These are phyloP conservation scores for Candida dajiaensis DNA, from an alignment of 805 yeast species.

Conservation along the genomic window DNA sequence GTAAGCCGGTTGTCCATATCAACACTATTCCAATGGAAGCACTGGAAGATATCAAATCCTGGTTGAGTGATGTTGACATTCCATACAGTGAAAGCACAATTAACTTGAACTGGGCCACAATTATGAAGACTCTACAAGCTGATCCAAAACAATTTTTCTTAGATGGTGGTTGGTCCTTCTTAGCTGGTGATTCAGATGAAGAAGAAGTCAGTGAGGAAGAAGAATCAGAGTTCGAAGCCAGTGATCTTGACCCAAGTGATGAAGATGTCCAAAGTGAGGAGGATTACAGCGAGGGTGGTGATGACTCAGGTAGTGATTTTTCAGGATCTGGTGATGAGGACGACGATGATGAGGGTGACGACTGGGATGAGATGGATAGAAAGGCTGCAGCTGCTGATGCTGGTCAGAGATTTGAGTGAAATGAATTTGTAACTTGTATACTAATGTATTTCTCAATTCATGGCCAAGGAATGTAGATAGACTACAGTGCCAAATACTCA, in stretches of 20 bases:
- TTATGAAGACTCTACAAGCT: slow-evolving; percentile 87
- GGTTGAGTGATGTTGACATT: slow-evolving; percentile 97
- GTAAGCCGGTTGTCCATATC: slow-evolving; percentile 81
- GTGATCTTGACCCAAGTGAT: slow-evolving; percentile 38
- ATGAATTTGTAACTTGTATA: background rate
- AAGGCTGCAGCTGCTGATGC: slow-evolving; percentile 28
- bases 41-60: slow-evolving; percentile 86
- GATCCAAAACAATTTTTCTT: slow-evolving; percentile 93
- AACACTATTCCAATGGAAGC: slow-evolving; percentile 93
- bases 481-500: background rate
- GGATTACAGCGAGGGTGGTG: slow-evolving; percentile 30
- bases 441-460: background rate
- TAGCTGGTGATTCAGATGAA: slow-evolving; percentile 81
- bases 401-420: slow-evolving; percentile 14
- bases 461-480: background rate
- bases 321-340: slow-evolving; percentile 25
- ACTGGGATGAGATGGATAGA: slow-evolving; percentile 25
- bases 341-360: slow-evolving; percentile 37
- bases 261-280: slow-evolving; percentile 35
- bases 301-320: slow-evolving; percentile 25
- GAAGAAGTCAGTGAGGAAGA: slow-evolving; percentile 47
- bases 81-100: slow-evolving; percentile 93
- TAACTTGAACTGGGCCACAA: slow-evolving; percentile 91
- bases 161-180: slow-evolving; percentile 95
- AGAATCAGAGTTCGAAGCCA: slow-evolving; percentile 46